Evolutionary conservation across 2,329 filamentous ascomycete genomes (phyloP), one percentile per base, ranked within the genome.

Genomic region (Epichloe hybrida): DNA sequence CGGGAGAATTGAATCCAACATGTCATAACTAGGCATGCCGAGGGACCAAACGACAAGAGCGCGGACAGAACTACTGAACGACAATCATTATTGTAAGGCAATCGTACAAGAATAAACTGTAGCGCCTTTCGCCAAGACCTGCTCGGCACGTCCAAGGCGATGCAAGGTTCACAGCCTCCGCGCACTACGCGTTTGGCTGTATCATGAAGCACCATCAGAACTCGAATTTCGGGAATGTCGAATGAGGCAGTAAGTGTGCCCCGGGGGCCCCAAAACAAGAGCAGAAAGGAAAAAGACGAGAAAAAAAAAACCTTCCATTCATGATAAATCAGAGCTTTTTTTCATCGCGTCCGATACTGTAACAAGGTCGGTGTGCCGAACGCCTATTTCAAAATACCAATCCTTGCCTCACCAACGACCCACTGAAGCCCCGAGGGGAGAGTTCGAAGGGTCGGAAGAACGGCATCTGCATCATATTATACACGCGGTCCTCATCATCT

Each of bases 401-500:
- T 71, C 72, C 74, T 43, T 70, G 70, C 75, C 71, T 74, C 71
- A 69, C 81, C 78, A 72, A 71, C 77, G 76, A 76, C 84, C 88
- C 91, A 77, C 93, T 96, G 88, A 68, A 86, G 89, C 90, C 86
- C 82, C 73, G 72, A 77, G 72, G 81, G 84, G 85, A 96, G 90
- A 91, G 88, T 86, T 77, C 73, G 72, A 73, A 73, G 77, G 73
- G 74, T 76, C 73, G 76, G 72, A 70, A 72, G 76, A 71, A 74
- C 76, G 74, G 76, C 61, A 86, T 77, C 76, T 69, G 67, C 75
- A 76, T 97, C 93, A 95, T 88, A 82, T 82, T 74, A 70, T 82
- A 84, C 93, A 97, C 91, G 81, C 87, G 81, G 87, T 87, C 95
- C 95, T 98, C 93, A 97, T 98, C 91, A 97, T 94, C 89, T 96